Evolutionary conservation across 148 eudicot species (phyloP).

Genomic region (Chenopodium suecicum): DNA sequence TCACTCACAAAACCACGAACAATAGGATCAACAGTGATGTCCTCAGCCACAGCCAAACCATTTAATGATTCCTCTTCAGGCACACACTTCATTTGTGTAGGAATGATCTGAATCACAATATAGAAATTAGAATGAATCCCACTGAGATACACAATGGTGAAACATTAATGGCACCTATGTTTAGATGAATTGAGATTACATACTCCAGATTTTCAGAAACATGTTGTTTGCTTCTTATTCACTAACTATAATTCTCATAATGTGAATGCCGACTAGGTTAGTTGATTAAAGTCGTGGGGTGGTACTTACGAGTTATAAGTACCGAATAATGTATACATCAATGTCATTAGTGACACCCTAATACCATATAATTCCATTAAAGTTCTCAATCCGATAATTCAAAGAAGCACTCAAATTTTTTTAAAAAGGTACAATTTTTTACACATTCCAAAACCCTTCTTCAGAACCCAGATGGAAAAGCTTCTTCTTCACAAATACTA

Average conservation of each 20-base stretch:
- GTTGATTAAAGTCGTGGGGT: not conserved
- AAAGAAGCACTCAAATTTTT: no score
- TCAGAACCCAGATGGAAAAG: not conserved
- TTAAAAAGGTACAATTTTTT: no score
- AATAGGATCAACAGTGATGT: slow-evolving; percentile 70
- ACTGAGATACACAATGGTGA: not conserved
- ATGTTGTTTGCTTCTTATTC: not conserved
- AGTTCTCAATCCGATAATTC: no score
- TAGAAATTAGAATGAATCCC: slow-evolving; percentile 18
- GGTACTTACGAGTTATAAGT: no score
- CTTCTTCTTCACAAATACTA: not conserved
- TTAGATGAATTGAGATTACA: not conserved
- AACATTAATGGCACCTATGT: not conserved
- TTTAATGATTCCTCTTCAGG: slow-evolving; percentile 57
- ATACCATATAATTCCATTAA: no score
- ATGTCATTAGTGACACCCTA: no score
- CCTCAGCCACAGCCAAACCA: slow-evolving; percentile 42
- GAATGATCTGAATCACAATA: slow-evolving; percentile 63
- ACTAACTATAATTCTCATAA: no score
- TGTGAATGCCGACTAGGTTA: not conserved
- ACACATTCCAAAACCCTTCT: not conserved
- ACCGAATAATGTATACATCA: no score
- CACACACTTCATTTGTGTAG: slow-evolving; percentile 87
- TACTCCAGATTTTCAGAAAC: not conserved
- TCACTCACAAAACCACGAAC: slow-evolving; percentile 80